Base-by-base conservation (phyloP, 1,139 yeast genomes). In the Yamadazyma dendronema region DNA sequence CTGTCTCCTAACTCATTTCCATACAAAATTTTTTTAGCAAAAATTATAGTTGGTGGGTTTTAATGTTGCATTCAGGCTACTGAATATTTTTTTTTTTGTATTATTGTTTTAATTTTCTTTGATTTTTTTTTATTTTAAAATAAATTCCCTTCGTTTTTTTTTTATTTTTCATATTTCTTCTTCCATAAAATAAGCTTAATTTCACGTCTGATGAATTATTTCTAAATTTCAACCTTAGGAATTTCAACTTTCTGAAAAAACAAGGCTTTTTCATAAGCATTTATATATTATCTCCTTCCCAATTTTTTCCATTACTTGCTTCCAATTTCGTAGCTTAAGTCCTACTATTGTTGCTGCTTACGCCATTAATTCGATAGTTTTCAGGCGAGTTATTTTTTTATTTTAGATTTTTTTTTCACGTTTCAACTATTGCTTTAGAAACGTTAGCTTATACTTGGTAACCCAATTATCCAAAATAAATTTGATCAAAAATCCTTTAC, bases 121-220 rank as follows among this genome's bases (percentile, higher is more conserved):
- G 9, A 19, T 23, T 31, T 31, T 31, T 23, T 23, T 31, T 31
- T 23, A 13, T 12, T 30, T 12, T 15, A 30, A 12, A 24, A 24
- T 24, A 11, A 24, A 11, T 26, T 8, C n/a, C 23, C 15, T 15
- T 22, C n/a, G 9, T 7, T 23, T 22, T 11, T 14, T 22, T 31
- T 17, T 22, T 22, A 12, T 31, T 31, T 26, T 31, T 31, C 15
- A 13, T 24, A 23, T 23, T 30, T 6, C 21, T 21, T 15, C 19
- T 15, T 30, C 8, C 17, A 10, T 15, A 23, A 31, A 31, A 10
- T 15, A 23, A 31, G 34, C 22, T 31, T 31, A 22, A 31, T 31
- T 31, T 31, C 34, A 31, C 34, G 11, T 30, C 12, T 31, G 28
- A 23, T 21, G 9, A 19, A 19, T 7, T 19, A 12, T 23, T 23